Evolutionary conservation across 2,329 filamentous ascomycete species (phyloP).

Genomic region (Fonsecaea erecta): DNA sequence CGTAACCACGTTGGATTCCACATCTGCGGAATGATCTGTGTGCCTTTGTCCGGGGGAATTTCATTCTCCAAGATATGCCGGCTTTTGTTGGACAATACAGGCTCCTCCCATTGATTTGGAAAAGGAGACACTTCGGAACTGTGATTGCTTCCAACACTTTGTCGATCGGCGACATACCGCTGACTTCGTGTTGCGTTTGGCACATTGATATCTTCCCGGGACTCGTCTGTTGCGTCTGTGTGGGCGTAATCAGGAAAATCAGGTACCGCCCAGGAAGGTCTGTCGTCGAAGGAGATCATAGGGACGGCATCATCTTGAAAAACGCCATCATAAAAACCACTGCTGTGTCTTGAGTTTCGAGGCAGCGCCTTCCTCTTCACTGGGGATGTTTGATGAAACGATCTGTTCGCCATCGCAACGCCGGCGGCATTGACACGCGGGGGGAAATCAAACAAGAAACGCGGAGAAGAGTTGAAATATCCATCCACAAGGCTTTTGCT

Average conservation of each 20-base stretch:
- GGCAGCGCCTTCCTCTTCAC: constrained; percentile 3
- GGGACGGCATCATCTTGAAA: neutral
- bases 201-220: neutral
- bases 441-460: neutral
- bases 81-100: neutral
- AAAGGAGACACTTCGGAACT: neutral
- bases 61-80: neutral
- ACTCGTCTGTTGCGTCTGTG: neutral
- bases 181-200: neutral
- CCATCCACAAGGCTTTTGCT: neutral
- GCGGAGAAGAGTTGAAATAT: neutral
- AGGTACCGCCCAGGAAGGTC: neutral
- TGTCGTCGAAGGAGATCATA: neutral
- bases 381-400: constrained; percentile 3
- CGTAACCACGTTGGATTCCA: constrained; percentile 14
- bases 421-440: neutral
- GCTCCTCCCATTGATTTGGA: neutral
- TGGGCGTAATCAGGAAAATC: neutral
- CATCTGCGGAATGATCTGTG: neutral
- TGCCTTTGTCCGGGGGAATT: neutral
- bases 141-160: neutral
- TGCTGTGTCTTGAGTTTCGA: constrained; percentile 5
- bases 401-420: neutral
- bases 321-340: neutral
- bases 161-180: neutral